Evolutionary conservation across 495 filamentous ascomycete genomes (phyloP).

Genomic region (Aspergillus funiculosus): DNA sequence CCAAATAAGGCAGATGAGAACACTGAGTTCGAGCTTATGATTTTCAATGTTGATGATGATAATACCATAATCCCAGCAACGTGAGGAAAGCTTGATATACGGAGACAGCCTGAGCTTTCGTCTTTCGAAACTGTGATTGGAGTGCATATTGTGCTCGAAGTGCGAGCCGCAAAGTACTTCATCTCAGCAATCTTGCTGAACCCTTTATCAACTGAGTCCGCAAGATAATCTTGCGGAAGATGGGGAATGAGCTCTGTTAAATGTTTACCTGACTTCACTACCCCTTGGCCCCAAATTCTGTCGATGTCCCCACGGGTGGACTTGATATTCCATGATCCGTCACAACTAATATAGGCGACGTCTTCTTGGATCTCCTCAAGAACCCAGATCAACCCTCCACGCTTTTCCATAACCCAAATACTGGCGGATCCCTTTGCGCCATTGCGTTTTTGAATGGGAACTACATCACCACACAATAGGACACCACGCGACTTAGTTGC

Average conservation of each 20-base stretch:
- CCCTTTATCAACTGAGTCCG: slow-evolving; percentile 57
- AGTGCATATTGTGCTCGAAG: slow-evolving; percentile 65
- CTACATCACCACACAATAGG: slow-evolving; percentile 90
- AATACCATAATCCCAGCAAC: slow-evolving; percentile 96
- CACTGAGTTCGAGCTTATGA: slow-evolving; percentile 89
- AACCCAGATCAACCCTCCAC: slow-evolving; percentile 91
- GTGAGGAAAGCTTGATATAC: slow-evolving; percentile 89
- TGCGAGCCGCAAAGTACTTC: slow-evolving; percentile 77
- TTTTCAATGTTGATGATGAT: slow-evolving; percentile 63
- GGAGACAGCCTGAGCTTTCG: slow-evolving; percentile 57
- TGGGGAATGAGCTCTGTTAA: slow-evolving; percentile 71
- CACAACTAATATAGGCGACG: slow-evolving; percentile 65
- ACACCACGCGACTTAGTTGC: slow-evolving; percentile 81
- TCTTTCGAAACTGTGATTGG: slow-evolving; percentile 70
- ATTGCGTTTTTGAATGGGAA: slow-evolving; percentile 93
- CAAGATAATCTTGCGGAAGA: slow-evolving; percentile 67
- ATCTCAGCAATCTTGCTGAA: slow-evolving; percentile 60
- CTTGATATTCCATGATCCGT: slow-evolving; percentile 64
- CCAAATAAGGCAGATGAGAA: slow-evolving; percentile 92
- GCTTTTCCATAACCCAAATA: slow-evolving; percentile 97
- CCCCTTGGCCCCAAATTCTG: slow-evolving; percentile 73
- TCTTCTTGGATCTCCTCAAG: slow-evolving; percentile 97
- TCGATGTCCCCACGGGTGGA: slow-evolving; percentile 62
- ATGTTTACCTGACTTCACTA: slow-evolving; percentile 59
- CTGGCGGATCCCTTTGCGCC: slow-evolving; percentile 86